Conservation (phyloP, 2,329 filamentous ascomycete species). For the Fusarium sarcochroum region DNA sequence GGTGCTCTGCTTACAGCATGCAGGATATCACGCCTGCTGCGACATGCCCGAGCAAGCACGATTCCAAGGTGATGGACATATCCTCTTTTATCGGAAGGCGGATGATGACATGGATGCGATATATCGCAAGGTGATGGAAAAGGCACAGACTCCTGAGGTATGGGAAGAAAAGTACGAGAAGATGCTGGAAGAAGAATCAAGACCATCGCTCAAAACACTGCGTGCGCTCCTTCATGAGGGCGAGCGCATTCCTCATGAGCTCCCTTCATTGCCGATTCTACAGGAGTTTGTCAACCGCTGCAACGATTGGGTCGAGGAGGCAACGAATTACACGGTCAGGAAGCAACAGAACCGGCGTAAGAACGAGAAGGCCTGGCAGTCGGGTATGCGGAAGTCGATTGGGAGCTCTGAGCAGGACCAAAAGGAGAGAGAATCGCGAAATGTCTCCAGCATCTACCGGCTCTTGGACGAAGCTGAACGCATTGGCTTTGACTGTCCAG, state of each 20-base stretch:
- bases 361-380: constrained; percentile 89
- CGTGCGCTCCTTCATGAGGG: constrained; percentile 90
- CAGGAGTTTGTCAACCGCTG: constrained; percentile 94
- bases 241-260: constrained; percentile 93
- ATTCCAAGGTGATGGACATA: constrained; percentile 78
- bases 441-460: constrained; percentile 88
- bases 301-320: constrained; percentile 98
- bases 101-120: constrained; percentile 76
- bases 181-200: constrained; percentile 85
- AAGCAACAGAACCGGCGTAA: constrained; percentile 98
- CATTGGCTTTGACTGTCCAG: constrained; percentile 92
- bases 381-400: constrained; percentile 78
- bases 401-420: constrained; percentile 70
- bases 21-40: constrained; percentile 86
- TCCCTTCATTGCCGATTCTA: constrained; percentile 85
- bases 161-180: constrained; percentile 94
- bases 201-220: constrained; percentile 87
- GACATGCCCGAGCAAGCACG: constrained; percentile 75
- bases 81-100: constrained; percentile 82
- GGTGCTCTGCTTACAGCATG: constrained; percentile 85
- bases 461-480: constrained; percentile 87
- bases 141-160: constrained; percentile 84
- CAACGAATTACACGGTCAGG: constrained; percentile 93
- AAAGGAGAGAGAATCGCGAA: constrained; percentile 88
- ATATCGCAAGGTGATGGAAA: constrained; percentile 85